Percentiles rank a stretch among this genome's conserved stretches.
Conservation (phyloP, 805 yeast genomes). For the Saccharomycopsis synnaedendra region DNA sequence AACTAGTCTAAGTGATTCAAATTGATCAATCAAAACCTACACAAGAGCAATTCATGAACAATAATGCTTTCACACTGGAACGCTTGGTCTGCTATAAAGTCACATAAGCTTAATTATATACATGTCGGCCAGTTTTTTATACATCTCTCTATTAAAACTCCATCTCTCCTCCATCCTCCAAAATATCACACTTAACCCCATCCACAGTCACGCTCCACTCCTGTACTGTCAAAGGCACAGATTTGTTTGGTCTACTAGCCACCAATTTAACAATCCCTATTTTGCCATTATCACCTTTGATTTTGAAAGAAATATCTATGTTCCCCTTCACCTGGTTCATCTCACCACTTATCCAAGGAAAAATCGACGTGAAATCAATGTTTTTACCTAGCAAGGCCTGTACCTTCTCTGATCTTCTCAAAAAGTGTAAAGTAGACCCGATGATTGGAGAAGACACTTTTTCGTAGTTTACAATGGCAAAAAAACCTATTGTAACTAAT, state of each 20-base stretch:
- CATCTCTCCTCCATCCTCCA: conserved; percentile 29
- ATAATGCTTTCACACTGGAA: no score
- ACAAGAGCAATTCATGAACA: no score
- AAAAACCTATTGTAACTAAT: conserved; percentile 42
- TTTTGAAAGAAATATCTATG: conserved; percentile 61
- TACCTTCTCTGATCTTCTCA: conserved; percentile 65
- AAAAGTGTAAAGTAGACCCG: conserved; percentile 72
- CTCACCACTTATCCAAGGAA: conserved; percentile 87
- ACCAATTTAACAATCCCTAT: conserved; percentile 48
- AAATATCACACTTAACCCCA: conserved; percentile 34
- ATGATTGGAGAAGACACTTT: conserved; percentile 84
- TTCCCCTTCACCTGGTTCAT: conserved; percentile 75
- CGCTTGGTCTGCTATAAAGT: no score
- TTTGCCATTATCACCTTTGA: conserved; percentile 50
- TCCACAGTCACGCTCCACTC: conserved; percentile 52
- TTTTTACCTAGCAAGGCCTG: conserved; percentile 58
- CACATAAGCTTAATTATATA: no score
- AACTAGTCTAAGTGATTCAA: no score
- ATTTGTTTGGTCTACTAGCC: conserved; percentile 56
- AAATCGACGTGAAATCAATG: conserved; percentile 51
- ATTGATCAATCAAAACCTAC: no score
- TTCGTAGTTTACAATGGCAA: conserved; percentile 83
- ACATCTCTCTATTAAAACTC: no score
- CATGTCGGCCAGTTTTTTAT: no score
- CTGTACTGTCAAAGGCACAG: conserved; percentile 44